Evolutionary conservation across 169 alveolate species (phyloP).

Genomic region (Cryptosporidium muris): DNA sequence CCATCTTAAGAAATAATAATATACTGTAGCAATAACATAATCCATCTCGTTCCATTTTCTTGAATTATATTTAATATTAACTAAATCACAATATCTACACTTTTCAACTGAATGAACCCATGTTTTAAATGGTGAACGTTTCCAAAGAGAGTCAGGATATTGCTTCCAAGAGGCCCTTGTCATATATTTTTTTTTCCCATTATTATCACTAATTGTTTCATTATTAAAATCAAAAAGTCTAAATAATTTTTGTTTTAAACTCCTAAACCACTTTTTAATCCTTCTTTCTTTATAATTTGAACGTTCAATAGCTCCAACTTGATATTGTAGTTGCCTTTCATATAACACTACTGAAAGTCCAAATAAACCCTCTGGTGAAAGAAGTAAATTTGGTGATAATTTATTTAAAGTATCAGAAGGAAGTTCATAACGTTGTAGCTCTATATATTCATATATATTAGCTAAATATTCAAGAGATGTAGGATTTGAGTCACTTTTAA

Average conservation of each 20-base stretch:
- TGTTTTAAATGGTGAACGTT: conserved; percentile 61
- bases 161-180: conserved; percentile 71
- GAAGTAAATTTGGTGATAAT: conserved; percentile 53
- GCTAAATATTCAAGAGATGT: conserved; percentile 59
- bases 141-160: conserved; percentile 68
- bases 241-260: conserved; percentile 37
- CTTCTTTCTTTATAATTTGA: conserved; percentile 48
- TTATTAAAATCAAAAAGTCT: conserved; percentile 55
- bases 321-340: conserved; percentile 62
- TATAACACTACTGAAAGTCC: conserved; percentile 57
- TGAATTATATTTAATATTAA: conserved; percentile 52
- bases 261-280: conserved; percentile 65
- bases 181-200: conserved; percentile 43
- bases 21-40: conserved; percentile 65
- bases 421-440: conserved; percentile 61
- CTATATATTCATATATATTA: conserved; percentile 55
- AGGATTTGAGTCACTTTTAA: conserved; percentile 26
- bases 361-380: conserved; percentile 60
- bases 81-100: conserved; percentile 53
- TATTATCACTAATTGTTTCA: conserved; percentile 42
- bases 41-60: conserved; percentile 71
- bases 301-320: conserved; percentile 54
- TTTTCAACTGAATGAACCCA: conserved; percentile 72
- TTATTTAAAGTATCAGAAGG: conserved; percentile 61
- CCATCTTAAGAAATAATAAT: conserved; percentile 62